Base-by-base conservation (phyloP, 108 stramenopile species). In the Schizochytrium sp. region DNA sequence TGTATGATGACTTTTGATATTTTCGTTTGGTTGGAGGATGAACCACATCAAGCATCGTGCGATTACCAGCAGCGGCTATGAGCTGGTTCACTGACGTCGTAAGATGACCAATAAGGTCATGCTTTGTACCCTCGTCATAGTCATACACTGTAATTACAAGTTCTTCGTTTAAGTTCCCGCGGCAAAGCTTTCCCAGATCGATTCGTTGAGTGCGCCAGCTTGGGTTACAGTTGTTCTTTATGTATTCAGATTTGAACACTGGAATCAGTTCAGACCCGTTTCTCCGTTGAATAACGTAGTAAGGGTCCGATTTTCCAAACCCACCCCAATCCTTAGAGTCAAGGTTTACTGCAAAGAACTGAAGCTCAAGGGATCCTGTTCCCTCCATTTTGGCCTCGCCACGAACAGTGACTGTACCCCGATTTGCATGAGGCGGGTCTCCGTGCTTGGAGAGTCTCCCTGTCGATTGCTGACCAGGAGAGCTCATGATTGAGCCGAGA, bases 281-380 rank as follows among this genome's bases (percentile, higher is more conserved):
- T 44, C 17, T 72, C 15, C 72, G 28, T 15, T 72, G 72, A 28
- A 72, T 72, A 17, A 72, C 28, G 42, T 41, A 72, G 72, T 72
- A 72, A 28, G 72, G 72, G 44, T 72, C 72, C 40, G 40, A 41
- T 72, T 44, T 38, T 15, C 72, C 72, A 28, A 72, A 72, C 17
- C 72, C 72, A 2, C 72, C 72, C 72, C 72, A 72, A 41, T 72
- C 72, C 44, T 72, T 72, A 17, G 72, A 13, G 44, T 72, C 72
- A 41, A 72, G 72, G 40, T 72, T 72, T 28, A 41, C 28, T 13
- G 72, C 72, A 28, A 17, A 41, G 44, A 72, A 41, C 1, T 72
- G 72, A 13, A 72, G 44, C 15, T 44, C 40, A 0, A 72, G 72
- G 1, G 28, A 72, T 13, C 72, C 72, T 41, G 40, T 44, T 15